These are phyloP conservation scores for Zygosaccharomyces kombuchaensis DNA, from an alignment of 805 yeast genomes.

Conservation along the genomic window DNA sequence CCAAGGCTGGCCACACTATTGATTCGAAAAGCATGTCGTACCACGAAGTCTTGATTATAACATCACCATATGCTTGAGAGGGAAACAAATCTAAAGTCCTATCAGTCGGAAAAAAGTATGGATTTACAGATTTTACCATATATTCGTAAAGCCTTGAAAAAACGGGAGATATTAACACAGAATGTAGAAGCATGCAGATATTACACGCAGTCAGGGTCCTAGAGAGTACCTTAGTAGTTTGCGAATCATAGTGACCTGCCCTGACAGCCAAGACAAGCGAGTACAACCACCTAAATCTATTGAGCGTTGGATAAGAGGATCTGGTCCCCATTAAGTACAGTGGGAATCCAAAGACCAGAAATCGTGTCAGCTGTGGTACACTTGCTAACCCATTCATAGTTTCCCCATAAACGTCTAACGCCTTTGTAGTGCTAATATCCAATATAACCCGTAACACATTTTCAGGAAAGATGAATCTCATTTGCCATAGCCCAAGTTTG, in stretches of 20 bases:
- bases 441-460: constrained; percentile 20
- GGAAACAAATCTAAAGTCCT: constrained; percentile 7
- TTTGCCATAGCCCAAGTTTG: constrained; percentile 27
- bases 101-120: constrained; percentile 14
- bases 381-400: constrained; percentile 22
- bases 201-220: constrained; percentile 8
- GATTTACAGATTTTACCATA: constrained; percentile 11
- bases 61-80: constrained; percentile 12
- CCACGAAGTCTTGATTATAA: constrained; percentile 16
- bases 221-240: constrained; percentile 2
- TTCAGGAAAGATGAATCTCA: constrained; percentile 29
- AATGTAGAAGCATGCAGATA: constrained; percentile 8
- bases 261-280: constrained; percentile 15
- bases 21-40: constrained; percentile 19
- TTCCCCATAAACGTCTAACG: constrained; percentile 27
- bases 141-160: constrained; percentile 11
- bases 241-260: constrained; percentile 8
- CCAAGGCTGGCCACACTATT: constrained; percentile 23
- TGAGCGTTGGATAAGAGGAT: constrained; percentile 7
- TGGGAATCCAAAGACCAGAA: constrained; percentile 24
- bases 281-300: constrained; percentile 18
- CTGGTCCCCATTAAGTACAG: constrained; percentile 12
- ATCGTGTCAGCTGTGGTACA: constrained; percentile 16
- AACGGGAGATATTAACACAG: constrained; percentile 9
- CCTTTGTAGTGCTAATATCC: constrained; percentile 27